Evolutionary conservation across 2,329 filamentous ascomycete species (phyloP).

Genomic region (Emericellopsis cladophorae): DNA sequence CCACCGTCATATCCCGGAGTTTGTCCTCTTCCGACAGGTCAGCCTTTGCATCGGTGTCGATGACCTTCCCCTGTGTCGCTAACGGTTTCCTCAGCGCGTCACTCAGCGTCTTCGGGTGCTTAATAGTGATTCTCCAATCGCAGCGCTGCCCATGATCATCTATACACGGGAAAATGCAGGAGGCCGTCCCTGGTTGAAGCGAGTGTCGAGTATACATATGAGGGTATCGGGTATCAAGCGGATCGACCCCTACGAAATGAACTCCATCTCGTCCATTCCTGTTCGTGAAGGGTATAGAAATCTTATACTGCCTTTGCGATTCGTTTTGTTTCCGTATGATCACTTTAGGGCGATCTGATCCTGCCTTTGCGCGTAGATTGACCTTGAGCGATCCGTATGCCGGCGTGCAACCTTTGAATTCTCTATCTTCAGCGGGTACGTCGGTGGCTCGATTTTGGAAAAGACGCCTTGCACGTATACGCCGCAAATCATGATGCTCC

Average conservation of each 20-base stretch:
- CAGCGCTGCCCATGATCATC: slow-evolving; percentile 74
- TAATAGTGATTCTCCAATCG: slow-evolving; percentile 80
- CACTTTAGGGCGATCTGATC: slow-evolving; percentile 24
- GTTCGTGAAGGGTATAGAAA: slow-evolving; percentile 64
- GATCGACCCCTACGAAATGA: slow-evolving; percentile 80
- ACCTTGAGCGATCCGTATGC: slow-evolving; percentile 39
- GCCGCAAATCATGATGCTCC: slow-evolving; percentile 63
- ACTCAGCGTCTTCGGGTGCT: slow-evolving; percentile 73
- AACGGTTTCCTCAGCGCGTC: slow-evolving; percentile 50
- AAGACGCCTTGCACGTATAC: slow-evolving; percentile 49
- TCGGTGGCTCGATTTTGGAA: slow-evolving; percentile 38
- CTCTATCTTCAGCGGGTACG: slow-evolving; percentile 41
- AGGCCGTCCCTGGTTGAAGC: slow-evolving; percentile 64
- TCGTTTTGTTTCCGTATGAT: slow-evolving; percentile 30
- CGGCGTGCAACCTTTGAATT: slow-evolving; percentile 41
- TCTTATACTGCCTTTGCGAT: slow-evolving; percentile 28
- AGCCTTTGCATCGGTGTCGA: slow-evolving; percentile 14
- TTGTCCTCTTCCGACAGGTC: slow-evolving; percentile 66
- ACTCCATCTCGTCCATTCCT: slow-evolving; percentile 71
- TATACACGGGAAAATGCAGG: slow-evolving; percentile 84
- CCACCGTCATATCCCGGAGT: slow-evolving; percentile 73
- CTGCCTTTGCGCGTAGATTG: slow-evolving; percentile 25
- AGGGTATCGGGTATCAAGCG: slow-evolving; percentile 70
- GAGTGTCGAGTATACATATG: slow-evolving; percentile 85
- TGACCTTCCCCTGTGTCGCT: slow-evolving; percentile 24